Evolutionary conservation across 2,329 filamentous ascomycete genomes (phyloP).

Genomic region (Lasiodiplodia hormozganensis): DNA sequence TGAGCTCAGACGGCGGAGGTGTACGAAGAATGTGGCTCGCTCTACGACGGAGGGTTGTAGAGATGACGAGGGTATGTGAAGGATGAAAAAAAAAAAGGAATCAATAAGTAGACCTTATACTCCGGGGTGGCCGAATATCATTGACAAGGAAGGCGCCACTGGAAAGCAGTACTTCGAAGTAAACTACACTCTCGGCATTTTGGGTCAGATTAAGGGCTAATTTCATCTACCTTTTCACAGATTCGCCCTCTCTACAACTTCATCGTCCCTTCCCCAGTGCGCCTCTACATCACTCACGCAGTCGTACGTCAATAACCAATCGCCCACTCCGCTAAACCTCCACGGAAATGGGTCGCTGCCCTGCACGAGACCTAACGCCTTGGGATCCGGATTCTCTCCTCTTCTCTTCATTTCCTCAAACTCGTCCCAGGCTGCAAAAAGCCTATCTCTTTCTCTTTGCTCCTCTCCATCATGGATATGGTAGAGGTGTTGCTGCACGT

Average conservation of each 20-base stretch:
- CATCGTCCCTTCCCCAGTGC: constrained; percentile 37
- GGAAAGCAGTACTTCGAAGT: no score
- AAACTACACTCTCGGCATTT: no score
- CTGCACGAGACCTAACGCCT: constrained; percentile 35
- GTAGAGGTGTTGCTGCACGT: constrained; percentile 67
- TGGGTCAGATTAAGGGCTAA: neutral
- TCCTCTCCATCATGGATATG: constrained; percentile 66
- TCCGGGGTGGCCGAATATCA: no score
- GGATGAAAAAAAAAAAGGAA: no score
- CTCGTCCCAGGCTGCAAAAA: constrained; percentile 38
- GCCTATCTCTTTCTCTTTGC: constrained; percentile 60
- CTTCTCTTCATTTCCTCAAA: constrained; percentile 41
- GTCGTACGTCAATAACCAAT: constrained; percentile 45
- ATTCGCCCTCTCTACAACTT: constrained; percentile 18
- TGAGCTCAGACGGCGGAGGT: no score
- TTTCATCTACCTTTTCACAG: neutral
- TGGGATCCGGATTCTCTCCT: constrained; percentile 32
- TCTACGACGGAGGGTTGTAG: no score
- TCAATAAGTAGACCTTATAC: no score
- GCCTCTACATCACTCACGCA: constrained; percentile 43
- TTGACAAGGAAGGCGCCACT: no score
- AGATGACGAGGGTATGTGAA: no score
- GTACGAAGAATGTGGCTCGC: no score
- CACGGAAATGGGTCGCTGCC: constrained; percentile 45
- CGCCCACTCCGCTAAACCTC: constrained; percentile 45